Evolutionary conservation across 2,329 filamentous ascomycete genomes (phyloP).

Genomic region (Xylariales sp.): DNA sequence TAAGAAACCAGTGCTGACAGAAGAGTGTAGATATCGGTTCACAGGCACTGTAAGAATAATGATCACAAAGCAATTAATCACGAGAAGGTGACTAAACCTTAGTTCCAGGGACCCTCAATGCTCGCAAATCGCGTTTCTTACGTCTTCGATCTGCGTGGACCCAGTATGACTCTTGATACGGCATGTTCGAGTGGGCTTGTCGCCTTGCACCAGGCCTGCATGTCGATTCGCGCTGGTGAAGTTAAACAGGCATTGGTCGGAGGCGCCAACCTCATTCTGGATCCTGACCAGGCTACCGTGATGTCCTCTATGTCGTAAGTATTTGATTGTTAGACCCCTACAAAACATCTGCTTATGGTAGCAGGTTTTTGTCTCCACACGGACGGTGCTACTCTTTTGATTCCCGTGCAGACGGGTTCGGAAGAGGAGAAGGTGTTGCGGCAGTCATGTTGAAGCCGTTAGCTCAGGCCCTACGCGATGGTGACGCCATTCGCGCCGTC

Average conservation of each 20-base stretch:
- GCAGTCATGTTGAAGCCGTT: constrained; percentile 8
- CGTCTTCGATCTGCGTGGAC: constrained; percentile 49
- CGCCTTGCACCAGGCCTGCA: constrained; percentile 48
- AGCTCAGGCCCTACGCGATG: constrained; percentile 8
- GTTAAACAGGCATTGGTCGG: constrained; percentile 26
- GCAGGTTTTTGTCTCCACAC: constrained; percentile 6
- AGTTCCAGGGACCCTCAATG: constrained; percentile 49
- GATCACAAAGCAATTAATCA: too few species aligned
- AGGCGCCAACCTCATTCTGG: constrained; percentile 28
- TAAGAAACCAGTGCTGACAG: background rate
- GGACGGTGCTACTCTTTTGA: constrained; percentile 10
- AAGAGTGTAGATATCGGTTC: background rate
- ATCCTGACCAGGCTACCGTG: constrained; percentile 5
- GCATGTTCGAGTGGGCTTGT: constrained; percentile 54
- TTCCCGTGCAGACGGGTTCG: constrained; percentile 7
- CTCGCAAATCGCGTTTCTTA: constrained; percentile 54
- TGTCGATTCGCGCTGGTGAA: constrained; percentile 42
- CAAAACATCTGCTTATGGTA: background rate
- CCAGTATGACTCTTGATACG: constrained; percentile 55
- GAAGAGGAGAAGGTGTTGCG: constrained; percentile 8
- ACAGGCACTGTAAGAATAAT: background rate
- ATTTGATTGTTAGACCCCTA: background rate
- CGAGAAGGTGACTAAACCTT: too few species aligned
- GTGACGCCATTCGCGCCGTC: constrained; percentile 8
- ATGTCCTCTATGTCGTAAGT: background rate